Evolutionary conservation across 306 rosid genomes (phyloP).

Genomic region (Sicyos baderoa): DNA sequence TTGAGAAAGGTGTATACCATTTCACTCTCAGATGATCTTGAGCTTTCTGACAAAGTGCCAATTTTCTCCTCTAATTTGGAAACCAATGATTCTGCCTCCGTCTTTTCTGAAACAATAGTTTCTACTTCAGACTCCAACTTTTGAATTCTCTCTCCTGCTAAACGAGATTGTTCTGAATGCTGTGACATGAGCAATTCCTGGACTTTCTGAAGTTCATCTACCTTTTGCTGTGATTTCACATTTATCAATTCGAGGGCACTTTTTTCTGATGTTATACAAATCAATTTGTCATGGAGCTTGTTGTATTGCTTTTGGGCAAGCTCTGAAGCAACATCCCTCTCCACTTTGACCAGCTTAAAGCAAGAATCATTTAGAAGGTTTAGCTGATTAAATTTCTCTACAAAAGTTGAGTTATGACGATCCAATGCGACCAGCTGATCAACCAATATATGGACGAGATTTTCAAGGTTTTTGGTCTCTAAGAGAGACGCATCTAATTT

Average conservation of each 20-base stretch:
- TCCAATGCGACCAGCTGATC: conserved; percentile 51
- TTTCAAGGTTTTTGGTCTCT: conserved; percentile 56
- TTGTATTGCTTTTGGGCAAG: conserved; percentile 48
- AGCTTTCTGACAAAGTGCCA: conserved; percentile 41
- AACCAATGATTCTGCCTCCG: conserved; percentile 49
- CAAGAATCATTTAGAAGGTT: conserved; percentile 49
- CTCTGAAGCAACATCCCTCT: conserved; percentile 45
- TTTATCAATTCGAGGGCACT: conserved; percentile 38
- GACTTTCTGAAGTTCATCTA: conserved; percentile 48
- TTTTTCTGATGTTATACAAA: conserved; percentile 44
- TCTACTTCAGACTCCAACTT: conserved; percentile 61
- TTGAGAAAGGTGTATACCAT: conserved; percentile 41
- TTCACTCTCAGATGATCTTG: conserved; percentile 56
- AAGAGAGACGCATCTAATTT: conserved; percentile 44
- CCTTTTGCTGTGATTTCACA: conserved; percentile 40
- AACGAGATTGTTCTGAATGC: conserved; percentile 40
- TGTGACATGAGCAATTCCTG: conserved; percentile 44
- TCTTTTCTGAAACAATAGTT: conserved; percentile 51
- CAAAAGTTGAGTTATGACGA: conserved; percentile 46
- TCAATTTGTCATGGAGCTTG: conserved; percentile 45
- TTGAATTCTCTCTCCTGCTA: conserved; percentile 53
- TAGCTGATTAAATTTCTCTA: conserved; percentile 58
- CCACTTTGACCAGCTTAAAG: conserved; percentile 58
- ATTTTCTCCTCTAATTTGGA: conserved; percentile 57
- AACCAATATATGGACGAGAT: conserved; percentile 39